Conservation (phyloP, 2,329 filamentous ascomycete genomes). For the Trichoderma sp. region DNA sequence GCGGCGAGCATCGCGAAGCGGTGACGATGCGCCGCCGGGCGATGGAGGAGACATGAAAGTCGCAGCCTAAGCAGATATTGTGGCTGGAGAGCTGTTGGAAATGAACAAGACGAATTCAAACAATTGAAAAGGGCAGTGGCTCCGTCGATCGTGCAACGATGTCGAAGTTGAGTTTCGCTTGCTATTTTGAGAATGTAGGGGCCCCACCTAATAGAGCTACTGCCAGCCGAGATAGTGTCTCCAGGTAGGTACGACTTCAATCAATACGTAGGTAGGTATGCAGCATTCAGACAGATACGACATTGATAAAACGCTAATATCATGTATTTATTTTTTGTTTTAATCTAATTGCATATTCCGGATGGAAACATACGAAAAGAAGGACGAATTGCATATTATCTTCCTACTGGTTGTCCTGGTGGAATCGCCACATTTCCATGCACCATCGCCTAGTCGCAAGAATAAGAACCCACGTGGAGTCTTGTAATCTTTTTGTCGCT, state of each 20-base stretch:
- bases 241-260: background rate
- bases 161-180: conserved; percentile 3
- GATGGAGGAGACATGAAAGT: conserved; percentile 33
- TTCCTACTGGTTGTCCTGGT: background rate
- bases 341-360: too few relatives aligned
- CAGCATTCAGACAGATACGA: background rate
- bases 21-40: conserved; percentile 33
- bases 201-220: conserved; percentile 7
- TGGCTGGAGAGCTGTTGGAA: background rate
- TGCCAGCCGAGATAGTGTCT: background rate
- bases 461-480: too few relatives aligned
- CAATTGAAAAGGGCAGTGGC: background rate
- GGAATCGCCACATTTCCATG: background rate
- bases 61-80: background rate
- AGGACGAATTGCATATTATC: background rate
- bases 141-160: background rate
- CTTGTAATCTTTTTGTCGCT: background rate
- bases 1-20: conserved; percentile 36
- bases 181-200: background rate
- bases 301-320: background rate
- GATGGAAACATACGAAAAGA: background rate
- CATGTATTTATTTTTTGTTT: too few relatives aligned
- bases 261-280: too few relatives aligned
- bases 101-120: background rate
- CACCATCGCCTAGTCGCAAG: background rate